A percentile compares a stretch with the other conserved stretches of the same genome.
phyloP scores from a whole-genome alignment of 148 eudicot species.

The Linanthus parryae region DNA sequence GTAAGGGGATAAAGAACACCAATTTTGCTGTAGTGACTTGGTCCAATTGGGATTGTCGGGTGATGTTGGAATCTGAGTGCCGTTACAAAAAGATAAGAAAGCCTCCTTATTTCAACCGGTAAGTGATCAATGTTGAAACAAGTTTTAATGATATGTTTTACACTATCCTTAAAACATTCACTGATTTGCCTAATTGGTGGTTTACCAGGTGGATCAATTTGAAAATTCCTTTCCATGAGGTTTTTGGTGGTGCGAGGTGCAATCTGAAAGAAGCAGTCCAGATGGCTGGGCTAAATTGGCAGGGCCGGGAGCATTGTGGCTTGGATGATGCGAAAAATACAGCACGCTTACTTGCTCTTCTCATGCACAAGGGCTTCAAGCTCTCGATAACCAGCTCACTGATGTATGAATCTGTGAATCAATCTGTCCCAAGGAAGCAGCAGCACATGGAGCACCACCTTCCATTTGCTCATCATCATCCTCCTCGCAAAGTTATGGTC shows the following conservation, averaged over 20 bases:
- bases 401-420: slow-evolving; percentile 32
- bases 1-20: slow-evolving; percentile 66
- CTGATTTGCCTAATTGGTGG: too few species aligned
- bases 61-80: slow-evolving; percentile 96
- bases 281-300: slow-evolving; percentile 81
- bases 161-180: too few species aligned
- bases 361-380: slow-evolving; percentile 66
- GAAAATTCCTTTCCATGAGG: slow-evolving; percentile 59
- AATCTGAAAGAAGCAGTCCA: slow-evolving; percentile 83
- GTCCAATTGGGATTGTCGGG: slow-evolving; percentile 95
- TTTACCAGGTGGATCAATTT: slow-evolving; percentile 82
- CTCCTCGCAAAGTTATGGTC: slow-evolving; percentile 27
- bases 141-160: too few species aligned
- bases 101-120: slow-evolving; percentile 88
- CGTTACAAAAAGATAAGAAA: slow-evolving; percentile 74
- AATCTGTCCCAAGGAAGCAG: slow-evolving; percentile 27
- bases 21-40: slow-evolving; percentile 91
- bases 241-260: slow-evolving; percentile 54
- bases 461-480: slow-evolving; percentile 26
- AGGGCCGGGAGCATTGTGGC: slow-evolving; percentile 93
- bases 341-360: slow-evolving; percentile 58
- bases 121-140: slow-evolving; percentile 15
- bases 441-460: slow-evolving; percentile 26
- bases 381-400: slow-evolving; percentile 62
- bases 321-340: slow-evolving; percentile 94